A percentile compares a stretch with the other conserved stretches of the same genome.
phyloP scores from a whole-genome alignment of 495 filamentous ascomycete genomes.

The Venustampulla echinocandica region DNA sequence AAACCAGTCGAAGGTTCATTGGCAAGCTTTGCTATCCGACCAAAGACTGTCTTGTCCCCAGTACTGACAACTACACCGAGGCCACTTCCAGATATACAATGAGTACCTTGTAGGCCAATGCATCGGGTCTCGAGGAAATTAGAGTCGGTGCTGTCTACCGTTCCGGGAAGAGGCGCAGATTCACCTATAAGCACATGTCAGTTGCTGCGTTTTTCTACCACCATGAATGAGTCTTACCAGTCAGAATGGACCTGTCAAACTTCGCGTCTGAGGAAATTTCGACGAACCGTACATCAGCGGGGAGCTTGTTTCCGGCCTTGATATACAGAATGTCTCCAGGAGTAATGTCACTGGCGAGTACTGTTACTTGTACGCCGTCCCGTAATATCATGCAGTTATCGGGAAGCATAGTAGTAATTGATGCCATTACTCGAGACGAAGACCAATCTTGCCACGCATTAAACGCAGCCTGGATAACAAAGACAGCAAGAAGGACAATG shows the following conservation, averaged over 20 bases:
- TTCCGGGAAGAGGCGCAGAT: conserved; percentile 18
- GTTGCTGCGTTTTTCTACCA: neutral
- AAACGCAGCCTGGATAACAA: conserved; percentile 57
- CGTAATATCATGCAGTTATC: conserved; percentile 27
- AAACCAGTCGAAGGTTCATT: conserved; percentile 20
- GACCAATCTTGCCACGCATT: conserved; percentile 56
- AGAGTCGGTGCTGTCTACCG: conserved; percentile 21
- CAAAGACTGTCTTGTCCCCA: conserved; percentile 29
- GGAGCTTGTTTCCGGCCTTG: conserved; percentile 15
- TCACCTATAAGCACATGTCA: too few relatives aligned
- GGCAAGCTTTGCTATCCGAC: conserved; percentile 29
- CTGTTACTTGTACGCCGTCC: conserved; percentile 21
- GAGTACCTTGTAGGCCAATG: conserved; percentile 20
- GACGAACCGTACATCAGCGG: conserved; percentile 17
- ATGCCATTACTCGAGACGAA: conserved; percentile 37
- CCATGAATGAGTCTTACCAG: conserved; percentile 7
- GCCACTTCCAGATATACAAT: conserved; percentile 24
- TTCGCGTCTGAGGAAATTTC: conserved; percentile 16
- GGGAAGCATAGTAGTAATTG: conserved; percentile 28
- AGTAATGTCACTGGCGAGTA: conserved; percentile 18
- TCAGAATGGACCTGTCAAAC: conserved; percentile 18
- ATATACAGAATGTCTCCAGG: conserved; percentile 17
- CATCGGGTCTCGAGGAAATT: conserved; percentile 25
- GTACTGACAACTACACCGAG: conserved; percentile 31
- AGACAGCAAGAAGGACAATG: conserved; percentile 54